Percentiles rank a stretch among this genome's conserved stretches.
Conservation (phyloP, 148 eudicot genomes). For the Hydrangea macrophylla region DNA sequence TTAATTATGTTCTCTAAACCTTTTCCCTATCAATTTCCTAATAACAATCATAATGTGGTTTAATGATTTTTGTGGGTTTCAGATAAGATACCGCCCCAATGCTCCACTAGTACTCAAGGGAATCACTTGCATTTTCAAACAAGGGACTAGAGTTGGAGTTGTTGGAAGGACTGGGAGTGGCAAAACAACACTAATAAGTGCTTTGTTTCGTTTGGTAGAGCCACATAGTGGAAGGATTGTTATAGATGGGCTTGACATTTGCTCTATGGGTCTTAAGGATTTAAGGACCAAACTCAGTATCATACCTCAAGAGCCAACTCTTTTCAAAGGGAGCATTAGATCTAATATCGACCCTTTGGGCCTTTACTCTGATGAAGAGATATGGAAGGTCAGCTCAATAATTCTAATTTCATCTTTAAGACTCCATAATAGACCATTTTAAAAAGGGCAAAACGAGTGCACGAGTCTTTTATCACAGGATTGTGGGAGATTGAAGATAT, state of each 20-base stretch:
- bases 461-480: too few relatives aligned
- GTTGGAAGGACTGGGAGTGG: slow-evolving; percentile 80
- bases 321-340: slow-evolving; percentile 60
- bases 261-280: slow-evolving; percentile 58
- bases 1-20: too few relatives aligned
- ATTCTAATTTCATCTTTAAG: background rate
- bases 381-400: slow-evolving; percentile 57
- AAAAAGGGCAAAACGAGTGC: too few relatives aligned
- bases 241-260: slow-evolving; percentile 52
- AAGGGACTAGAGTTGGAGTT: slow-evolving; percentile 52
- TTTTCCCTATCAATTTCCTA: too few relatives aligned
- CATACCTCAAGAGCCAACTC: slow-evolving; percentile 78
- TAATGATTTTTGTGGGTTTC: slow-evolving; percentile 16
- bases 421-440: too few relatives aligned
- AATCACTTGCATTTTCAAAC: slow-evolving; percentile 54
- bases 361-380: slow-evolving; percentile 51
- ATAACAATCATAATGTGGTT: too few relatives aligned
- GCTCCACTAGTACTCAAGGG: slow-evolving; percentile 70
- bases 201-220: slow-evolving; percentile 60
- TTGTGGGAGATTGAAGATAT: too few relatives aligned
- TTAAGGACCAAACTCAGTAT: slow-evolving; percentile 51
- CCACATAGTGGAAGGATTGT: slow-evolving; percentile 50
- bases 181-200: slow-evolving; percentile 64
- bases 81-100: slow-evolving; percentile 56
- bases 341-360: slow-evolving; percentile 64